Base-by-base conservation (phyloP, 495 filamentous ascomycete species). In the Neurospora terricola region DNA sequence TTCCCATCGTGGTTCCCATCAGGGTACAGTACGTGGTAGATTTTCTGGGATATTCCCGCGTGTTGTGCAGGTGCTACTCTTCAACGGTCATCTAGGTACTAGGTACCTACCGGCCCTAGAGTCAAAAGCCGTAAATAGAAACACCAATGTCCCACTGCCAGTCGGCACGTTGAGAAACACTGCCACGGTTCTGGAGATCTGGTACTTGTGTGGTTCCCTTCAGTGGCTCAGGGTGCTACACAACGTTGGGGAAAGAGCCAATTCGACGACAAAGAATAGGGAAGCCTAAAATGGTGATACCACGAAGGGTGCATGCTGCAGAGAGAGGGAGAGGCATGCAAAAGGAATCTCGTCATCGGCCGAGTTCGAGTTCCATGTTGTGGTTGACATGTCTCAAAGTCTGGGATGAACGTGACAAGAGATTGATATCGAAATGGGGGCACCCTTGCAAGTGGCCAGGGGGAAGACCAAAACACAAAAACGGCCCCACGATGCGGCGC, bases 401-500 rank as follows among this genome's bases (percentile, higher is more conserved):
- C 48, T 59, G 48, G 23, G 48, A 59, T 59, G 48, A 59, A 59
- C 1, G 48, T 59, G 48, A 59, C 48, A 59, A 14, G 10, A 59
- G 48, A 59, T 11, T 5, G 4, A 62, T 12, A 30, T 30, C 10
- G 12, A 62, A 34, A 30, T 16, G 21, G 54, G 54, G 54, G 23
- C 27, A 62, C 21, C 54, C 54, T 62, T 62, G 54, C 27, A 62
- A 62, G 54, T 62, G 27, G 12, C 54, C 54, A 62, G 34, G 54
- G 54, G 54, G 54, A 34, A 34, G 23, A 34, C 54, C 54, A 34
- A 16, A 62, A 34, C 23, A 34, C 12, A 30, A 16, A 62, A 62
- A 34, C 23, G 54, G 54, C 76, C 77, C 77, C 75, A 76, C 77
- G 72, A 38, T 12, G 30, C 71, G 48, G 38, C 34, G 71, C 74